Evolutionary conservation across 805 yeast genomes (phyloP), one percentile per base, ranked within the genome.

Genomic region (Hanseniaspora meyeri): DNA sequence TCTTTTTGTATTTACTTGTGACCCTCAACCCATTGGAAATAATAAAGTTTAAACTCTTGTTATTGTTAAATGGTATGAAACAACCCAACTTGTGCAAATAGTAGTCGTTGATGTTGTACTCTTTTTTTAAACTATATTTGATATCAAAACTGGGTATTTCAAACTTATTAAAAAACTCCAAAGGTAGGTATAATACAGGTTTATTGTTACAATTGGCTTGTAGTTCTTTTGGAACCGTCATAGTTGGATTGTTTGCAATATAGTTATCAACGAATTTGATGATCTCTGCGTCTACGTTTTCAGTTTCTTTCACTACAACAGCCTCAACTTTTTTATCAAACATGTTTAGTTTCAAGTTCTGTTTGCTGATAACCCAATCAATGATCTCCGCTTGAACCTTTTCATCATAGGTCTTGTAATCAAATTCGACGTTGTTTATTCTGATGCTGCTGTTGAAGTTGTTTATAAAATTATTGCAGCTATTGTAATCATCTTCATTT

Each of bases 1-100:
- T 70, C 69, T 20, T 72, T 66, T 0, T 87, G 86, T 42, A 67
- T 85, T 86, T 66, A 80, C 84, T 62, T 76, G 83, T 61, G 87
- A 84, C 36, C 73, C 67, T 59, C 77, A 77, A 34, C 87, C 83
- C 59, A 82, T 86, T 38, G 68, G 68, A 14, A 75, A 67, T 17
- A 53, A 53, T 53, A 32, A 53, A 53, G 32, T 53, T 53, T 24
- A 53, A 20, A 29, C 51, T 29, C 12, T 77, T 47, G 19, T 62
- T 51, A 51, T 66, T 73, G 61, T 81, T 80, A 68, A 88, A 88
- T 1, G 86, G 81, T 40, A 87, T 72, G 62, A 77, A 87, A 61
- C 83, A 83, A 0, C 96, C 96, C 3, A 51, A 31, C 27, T 45
- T 40, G 16, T 57, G 56, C 37, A 51, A 32, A 40, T 43, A 56